These are phyloP conservation scores for Protomyces arabidopsidicola DNA, from an alignment of 1,139 yeast genomes.

Conservation along the genomic window DNA sequence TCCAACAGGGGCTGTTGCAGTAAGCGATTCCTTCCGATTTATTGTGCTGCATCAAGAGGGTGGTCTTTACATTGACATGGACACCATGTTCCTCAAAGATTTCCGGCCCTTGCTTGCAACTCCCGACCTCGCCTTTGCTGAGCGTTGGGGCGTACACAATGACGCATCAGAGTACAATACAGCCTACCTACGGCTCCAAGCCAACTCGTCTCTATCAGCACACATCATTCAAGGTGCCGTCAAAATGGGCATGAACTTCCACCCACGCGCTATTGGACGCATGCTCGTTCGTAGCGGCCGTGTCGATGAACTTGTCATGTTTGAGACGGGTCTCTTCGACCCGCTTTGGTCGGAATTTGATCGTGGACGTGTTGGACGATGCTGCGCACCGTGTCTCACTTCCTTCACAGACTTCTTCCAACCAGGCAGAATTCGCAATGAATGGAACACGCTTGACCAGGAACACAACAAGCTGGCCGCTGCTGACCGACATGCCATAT, in stretches of 20 bases:
- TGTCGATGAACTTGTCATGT: constrained; percentile 19
- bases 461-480: not conserved
- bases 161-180: constrained; percentile 24
- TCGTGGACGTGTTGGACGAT: constrained; percentile 6
- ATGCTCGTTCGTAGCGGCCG: constrained; percentile 7
- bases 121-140: constrained; percentile 17
- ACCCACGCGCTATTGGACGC: constrained; percentile 22
- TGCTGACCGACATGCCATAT: not conserved
- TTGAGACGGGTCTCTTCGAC: constrained; percentile 23
- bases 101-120: constrained; percentile 16
- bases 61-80: constrained; percentile 23
- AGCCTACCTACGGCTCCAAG: constrained; percentile 21
- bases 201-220: constrained; percentile 22
- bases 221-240: constrained; percentile 18
- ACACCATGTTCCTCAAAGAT: constrained; percentile 23
- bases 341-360: constrained; percentile 23
- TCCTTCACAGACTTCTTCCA: constrained; percentile 9
- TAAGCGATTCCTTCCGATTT: constrained; percentile 18
- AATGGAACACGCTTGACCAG: constrained; percentile 8
- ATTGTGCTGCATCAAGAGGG: constrained; percentile 23
- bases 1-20: constrained; percentile 23
- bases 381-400: constrained; percentile 18
- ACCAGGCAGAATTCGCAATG: not conserved
- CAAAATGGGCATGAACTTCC: constrained; percentile 22
- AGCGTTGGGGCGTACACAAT: constrained; percentile 22